Evolutionary conservation across 192 early-diverging fungal genomes (phyloP).

Genomic region (Spizellomyces sp.): DNA sequence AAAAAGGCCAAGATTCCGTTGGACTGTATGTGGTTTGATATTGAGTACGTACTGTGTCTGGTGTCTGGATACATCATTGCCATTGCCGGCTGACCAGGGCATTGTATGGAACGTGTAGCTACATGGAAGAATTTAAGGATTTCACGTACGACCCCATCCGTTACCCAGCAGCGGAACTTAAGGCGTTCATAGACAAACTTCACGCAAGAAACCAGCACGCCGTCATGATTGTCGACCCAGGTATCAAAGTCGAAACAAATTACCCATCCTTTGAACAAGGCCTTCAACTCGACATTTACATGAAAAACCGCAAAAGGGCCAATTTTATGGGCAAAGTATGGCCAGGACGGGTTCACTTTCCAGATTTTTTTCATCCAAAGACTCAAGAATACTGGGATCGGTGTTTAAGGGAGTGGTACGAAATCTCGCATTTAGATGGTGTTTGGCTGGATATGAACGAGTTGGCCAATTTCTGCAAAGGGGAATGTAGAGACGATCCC

Average conservation of each 20-base stretch:
- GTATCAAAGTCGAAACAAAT: not conserved
- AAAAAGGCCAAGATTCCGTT: too few species aligned
- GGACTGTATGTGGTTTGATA: too few species aligned
- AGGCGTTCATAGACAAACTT: not conserved
- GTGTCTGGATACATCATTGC: too few species aligned
- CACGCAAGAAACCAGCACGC: not conserved
- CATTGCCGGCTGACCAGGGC: too few species aligned
- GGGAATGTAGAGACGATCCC: too few species aligned
- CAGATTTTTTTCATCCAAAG: too few species aligned
- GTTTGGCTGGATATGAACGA: too few species aligned
- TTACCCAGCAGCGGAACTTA: not conserved
- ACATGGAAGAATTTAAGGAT: slow-evolving; percentile 6
- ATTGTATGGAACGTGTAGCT: not conserved
- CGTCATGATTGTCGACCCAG: slow-evolving; percentile 1
- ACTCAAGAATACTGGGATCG: too few species aligned
- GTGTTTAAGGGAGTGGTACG: too few species aligned
- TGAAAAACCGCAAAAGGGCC: not conserved
- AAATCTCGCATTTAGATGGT: too few species aligned
- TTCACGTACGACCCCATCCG: not conserved
- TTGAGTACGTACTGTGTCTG: too few species aligned
- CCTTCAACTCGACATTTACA: not conserved
- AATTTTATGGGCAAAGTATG: not conserved
- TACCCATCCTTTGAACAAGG: not conserved
- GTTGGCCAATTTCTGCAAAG: too few species aligned
- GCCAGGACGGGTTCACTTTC: not conserved